Evolutionary conservation across 495 filamentous ascomycete species (phyloP).

Genomic region (Tetracladium marchalianum): DNA sequence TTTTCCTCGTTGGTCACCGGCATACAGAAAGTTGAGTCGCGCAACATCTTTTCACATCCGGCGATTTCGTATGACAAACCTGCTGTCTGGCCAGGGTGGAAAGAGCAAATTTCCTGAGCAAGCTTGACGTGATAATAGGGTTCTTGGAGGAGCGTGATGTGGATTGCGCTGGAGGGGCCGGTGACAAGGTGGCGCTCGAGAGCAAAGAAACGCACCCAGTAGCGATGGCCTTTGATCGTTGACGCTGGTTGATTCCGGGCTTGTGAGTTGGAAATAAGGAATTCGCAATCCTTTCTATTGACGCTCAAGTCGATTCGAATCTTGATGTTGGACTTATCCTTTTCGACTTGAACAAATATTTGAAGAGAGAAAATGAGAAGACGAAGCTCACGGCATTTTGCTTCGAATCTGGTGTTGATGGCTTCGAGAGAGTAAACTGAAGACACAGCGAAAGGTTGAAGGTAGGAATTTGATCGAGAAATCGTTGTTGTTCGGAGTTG

Average conservation of each 20-base stretch:
- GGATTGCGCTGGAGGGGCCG: constrained; percentile 1
- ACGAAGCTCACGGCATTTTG: no score
- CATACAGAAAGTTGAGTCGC: constrained; percentile 29
- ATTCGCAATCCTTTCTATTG: constrained; percentile 18
- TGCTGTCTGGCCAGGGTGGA: constrained; percentile 12
- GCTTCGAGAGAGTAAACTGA: no score
- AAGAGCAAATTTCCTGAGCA: constrained; percentile 7
- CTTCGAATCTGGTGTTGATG: no score
- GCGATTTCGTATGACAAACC: constrained; percentile 23
- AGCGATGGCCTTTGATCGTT: constrained; percentile 23
- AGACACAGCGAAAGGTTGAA: no score
- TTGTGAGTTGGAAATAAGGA: constrained; percentile 11
- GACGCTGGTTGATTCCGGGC: constrained; percentile 12
- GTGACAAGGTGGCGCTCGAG: constrained; percentile 17
- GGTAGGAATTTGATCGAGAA: no score
- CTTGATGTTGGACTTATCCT: constrained; percentile 4
- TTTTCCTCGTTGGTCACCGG: constrained; percentile 37
- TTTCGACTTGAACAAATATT: background rate
- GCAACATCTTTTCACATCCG: constrained; percentile 26
- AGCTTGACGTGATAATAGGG: constrained; percentile 8
- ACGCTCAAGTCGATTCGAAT: constrained; percentile 27
- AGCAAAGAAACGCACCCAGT: constrained; percentile 25
- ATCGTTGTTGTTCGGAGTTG: no score
- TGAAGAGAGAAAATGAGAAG: no score
- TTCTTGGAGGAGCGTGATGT: constrained; percentile 7